phyloP scores from a whole-genome alignment of 202 grass and related monocot genomes.

The Dendrocalamus latiflorus region DNA sequence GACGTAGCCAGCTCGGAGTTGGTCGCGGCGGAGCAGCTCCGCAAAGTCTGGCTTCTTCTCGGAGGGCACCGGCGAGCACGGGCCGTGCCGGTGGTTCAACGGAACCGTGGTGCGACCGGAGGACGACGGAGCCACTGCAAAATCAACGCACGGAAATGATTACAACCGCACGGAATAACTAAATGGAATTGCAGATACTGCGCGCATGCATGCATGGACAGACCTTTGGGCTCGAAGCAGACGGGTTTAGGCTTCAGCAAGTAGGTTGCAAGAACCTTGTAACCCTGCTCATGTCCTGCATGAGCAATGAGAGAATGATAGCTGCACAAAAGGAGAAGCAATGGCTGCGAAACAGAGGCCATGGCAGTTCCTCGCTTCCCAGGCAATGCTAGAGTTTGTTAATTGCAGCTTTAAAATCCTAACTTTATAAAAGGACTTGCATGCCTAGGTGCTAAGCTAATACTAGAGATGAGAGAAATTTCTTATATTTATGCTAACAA shows the following conservation, averaged over 20 bases:
- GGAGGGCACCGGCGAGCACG: slow-evolving; percentile 65
- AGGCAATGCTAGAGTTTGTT: neutral
- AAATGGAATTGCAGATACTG: neutral
- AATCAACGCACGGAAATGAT: too few species aligned
- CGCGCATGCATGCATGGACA: neutral
- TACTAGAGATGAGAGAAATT: too few species aligned
- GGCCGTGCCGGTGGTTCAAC: neutral
- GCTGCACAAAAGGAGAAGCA: slow-evolving; percentile 20
- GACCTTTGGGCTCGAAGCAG: slow-evolving; percentile 42
- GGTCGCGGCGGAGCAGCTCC: too few species aligned
- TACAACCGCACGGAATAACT: neutral
- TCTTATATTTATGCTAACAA: too few species aligned
- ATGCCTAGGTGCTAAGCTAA: too few species aligned
- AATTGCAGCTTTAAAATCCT: neutral
- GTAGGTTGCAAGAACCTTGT: neutral
- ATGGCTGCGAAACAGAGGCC: slow-evolving; percentile 2
- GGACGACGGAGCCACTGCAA: too few species aligned
- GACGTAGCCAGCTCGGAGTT: too few species aligned
- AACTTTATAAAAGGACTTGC: neutral
- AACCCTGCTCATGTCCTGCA: neutral
- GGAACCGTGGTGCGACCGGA: too few species aligned
- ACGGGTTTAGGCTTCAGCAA: slow-evolving; percentile 6
- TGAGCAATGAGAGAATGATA: neutral
- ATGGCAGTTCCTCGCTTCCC: slow-evolving; percentile 7
- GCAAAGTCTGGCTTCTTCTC: too few species aligned